These are phyloP conservation scores for Dactylorhiza incarnata DNA, from an alignment of 106 monocot species.

Conservation along the genomic window DNA sequence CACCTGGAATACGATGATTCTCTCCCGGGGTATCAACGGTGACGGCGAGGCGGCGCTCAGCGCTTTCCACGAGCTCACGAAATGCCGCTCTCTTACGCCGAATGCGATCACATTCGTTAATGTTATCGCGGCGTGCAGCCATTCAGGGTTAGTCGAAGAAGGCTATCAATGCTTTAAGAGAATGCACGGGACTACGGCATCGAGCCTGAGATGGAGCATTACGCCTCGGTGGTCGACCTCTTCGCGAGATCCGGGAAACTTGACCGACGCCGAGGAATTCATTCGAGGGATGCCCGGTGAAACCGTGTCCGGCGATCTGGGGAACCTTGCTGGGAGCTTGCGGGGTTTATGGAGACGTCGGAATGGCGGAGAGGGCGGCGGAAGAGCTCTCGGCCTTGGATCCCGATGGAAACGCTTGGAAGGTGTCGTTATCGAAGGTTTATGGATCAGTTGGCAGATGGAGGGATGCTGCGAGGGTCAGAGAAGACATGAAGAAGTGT, in stretches of 20 bases:
- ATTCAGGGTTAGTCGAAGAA: conserved; percentile 23
- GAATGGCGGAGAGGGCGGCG: conserved; percentile 26
- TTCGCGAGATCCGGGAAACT: conserved; percentile 33
- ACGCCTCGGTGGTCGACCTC: conserved; percentile 26
- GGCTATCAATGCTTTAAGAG: conserved; percentile 32
- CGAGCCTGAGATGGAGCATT: conserved; percentile 34
- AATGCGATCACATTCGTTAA: conserved; percentile 27
- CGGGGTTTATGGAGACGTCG: conserved; percentile 14
- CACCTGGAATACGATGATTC: conserved; percentile 41
- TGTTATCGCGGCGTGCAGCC: conserved; percentile 30
- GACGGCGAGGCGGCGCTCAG: conserved; percentile 24
- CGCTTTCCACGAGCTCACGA: conserved; percentile 20
- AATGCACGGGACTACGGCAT: conserved; percentile 23
- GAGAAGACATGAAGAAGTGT: conserved; percentile 23
- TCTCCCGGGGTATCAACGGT: conserved; percentile 29
- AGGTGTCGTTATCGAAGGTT: conserved; percentile 37
- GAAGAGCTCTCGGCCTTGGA: conserved; percentile 16
- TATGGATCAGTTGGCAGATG: conserved; percentile 29
- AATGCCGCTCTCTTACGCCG: conserved; percentile 3
- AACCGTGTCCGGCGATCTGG: conserved; percentile 25
- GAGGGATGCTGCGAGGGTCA: conserved; percentile 23
- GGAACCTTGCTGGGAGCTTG: conserved; percentile 35
- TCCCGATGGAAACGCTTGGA: conserved; percentile 18
- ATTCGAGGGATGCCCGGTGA: conserved; percentile 20
- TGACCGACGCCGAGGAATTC: conserved; percentile 21